Conservation (phyloP, 441 rosid species). For the Gossypium trilobum region DNA sequence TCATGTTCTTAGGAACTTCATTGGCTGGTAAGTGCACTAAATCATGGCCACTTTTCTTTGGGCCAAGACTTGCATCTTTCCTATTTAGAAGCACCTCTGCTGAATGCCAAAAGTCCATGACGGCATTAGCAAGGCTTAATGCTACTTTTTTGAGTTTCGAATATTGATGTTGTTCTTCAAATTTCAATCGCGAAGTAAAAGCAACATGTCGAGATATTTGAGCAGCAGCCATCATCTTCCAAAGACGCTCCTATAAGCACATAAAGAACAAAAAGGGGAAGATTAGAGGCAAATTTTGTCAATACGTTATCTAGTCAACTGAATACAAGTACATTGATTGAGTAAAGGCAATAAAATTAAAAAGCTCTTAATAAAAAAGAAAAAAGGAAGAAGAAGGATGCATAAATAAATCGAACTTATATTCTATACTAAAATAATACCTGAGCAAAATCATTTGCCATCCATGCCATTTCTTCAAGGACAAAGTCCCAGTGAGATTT, state of each 20-base stretch:
- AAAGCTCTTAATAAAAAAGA: constrained; percentile 9
- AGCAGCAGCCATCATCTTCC: constrained; percentile 96
- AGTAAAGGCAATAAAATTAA: constrained; percentile 4
- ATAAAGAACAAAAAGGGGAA: constrained; percentile 11
- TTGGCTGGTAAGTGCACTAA: constrained; percentile 25
- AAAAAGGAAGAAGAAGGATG: not conserved
- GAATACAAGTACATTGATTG: not conserved
- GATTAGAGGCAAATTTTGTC: not conserved
- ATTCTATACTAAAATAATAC: constrained; percentile 31
- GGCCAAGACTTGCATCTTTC: constrained; percentile 23
- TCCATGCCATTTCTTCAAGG: constrained; percentile 97
- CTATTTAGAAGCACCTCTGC: constrained; percentile 39
- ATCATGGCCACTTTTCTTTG: constrained; percentile 26
- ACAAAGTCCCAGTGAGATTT: constrained; percentile 94
- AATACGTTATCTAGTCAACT: not conserved
- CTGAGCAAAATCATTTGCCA: constrained; percentile 98
- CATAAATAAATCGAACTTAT: not conserved
- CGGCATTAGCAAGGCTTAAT: constrained; percentile 59
- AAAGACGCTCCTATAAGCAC: constrained; percentile 75
- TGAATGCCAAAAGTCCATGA: constrained; percentile 81
- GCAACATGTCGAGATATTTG: constrained; percentile 64
- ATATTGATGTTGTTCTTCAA: constrained; percentile 43
- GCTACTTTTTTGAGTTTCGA: constrained; percentile 55
- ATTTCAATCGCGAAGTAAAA: constrained; percentile 49
- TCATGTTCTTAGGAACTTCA: constrained; percentile 36